A percentile compares a stretch with the other conserved stretches of the same genome.
Evolutionary conservation across 2,329 filamentous ascomycete species (phyloP).

Genomic region (Colletotrichum shisoi): DNA sequence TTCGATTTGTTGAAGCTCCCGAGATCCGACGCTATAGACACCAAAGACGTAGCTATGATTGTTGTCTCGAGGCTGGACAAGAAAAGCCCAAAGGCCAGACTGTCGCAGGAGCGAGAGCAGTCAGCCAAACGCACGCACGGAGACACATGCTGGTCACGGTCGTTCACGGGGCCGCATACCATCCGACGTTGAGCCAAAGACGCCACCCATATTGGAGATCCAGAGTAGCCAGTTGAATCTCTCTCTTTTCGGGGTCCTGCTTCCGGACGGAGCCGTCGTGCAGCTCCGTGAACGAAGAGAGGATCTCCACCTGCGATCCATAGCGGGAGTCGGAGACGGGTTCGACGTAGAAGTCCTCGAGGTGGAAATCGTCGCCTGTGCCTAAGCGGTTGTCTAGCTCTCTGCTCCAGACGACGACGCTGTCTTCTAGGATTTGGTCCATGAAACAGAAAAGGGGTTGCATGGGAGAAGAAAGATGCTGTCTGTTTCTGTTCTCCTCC

Average conservation of each 20-base stretch:
- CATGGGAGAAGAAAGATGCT: no score
- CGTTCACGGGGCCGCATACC: neutral
- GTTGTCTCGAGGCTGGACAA: constrained; percentile 10
- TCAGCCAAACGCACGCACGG: neutral
- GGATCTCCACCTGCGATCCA: no score
- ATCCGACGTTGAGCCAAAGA: constrained; percentile 9
- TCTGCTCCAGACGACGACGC: constrained; percentile 3
- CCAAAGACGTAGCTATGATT: constrained; percentile 13
- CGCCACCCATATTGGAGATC: constrained; percentile 10
- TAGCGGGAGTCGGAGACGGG: neutral
- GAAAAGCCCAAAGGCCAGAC: constrained; percentile 10
- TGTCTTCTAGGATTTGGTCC: neutral
- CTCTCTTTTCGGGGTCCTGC: neutral
- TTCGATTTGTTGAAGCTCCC: constrained; percentile 10
- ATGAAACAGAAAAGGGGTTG: no score
- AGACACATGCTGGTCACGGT: no score
- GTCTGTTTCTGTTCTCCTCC: no score
- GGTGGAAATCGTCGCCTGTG: neutral
- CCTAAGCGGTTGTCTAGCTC: constrained; percentile 1
- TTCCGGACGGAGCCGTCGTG: neutral
- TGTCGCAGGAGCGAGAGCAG: neutral
- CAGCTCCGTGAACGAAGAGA: neutral
- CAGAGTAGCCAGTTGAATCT: constrained; percentile 6
- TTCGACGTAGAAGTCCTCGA: constrained; percentile 3
- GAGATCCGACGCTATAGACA: constrained; percentile 3